A percentile compares a stretch with the other conserved stretches of the same genome.
These are phyloP conservation scores for Xylaria scruposa DNA, from an alignment of 495 filamentous ascomycete species.

Conservation along the genomic window DNA sequence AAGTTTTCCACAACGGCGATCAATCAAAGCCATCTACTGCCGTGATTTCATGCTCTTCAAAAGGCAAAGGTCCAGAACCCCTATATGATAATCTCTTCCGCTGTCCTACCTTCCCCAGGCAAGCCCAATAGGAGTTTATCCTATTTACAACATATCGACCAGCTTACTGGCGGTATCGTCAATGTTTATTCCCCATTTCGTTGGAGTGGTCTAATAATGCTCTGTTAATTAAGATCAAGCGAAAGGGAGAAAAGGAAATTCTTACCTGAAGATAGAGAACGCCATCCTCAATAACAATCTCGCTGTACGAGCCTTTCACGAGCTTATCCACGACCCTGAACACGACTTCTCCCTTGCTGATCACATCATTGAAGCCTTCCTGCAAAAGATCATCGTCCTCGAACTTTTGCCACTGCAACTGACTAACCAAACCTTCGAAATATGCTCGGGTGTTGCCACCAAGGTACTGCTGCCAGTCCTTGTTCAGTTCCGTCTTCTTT, in stretches of 20 bases:
- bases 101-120: no score
- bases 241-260: not conserved
- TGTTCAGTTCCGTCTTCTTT: conserved; percentile 35
- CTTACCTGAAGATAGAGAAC: conserved; percentile 51
- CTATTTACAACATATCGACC: conserved; percentile 2
- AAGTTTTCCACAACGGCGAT: not conserved
- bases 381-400: conserved; percentile 54
- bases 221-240: conserved; percentile 5
- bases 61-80: not conserved
- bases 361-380: conserved; percentile 54
- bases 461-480: conserved; percentile 52
- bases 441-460: conserved; percentile 46
- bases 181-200: conserved; percentile 30
- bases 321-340: conserved; percentile 57
- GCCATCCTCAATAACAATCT: conserved; percentile 51
- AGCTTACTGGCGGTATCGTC: conserved; percentile 3
- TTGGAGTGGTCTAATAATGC: conserved; percentile 27
- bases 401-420: conserved; percentile 48
- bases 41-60: not conserved
- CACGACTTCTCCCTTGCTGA: conserved; percentile 46
- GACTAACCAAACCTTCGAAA: conserved; percentile 48
- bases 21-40: not conserved
- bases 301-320: conserved; percentile 48
- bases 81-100: not conserved
- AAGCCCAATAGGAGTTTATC: not conserved